Evolutionary conservation across 1,284 basidiomycete species (phyloP).

Genomic region (Leccinum pallidistipes): DNA sequence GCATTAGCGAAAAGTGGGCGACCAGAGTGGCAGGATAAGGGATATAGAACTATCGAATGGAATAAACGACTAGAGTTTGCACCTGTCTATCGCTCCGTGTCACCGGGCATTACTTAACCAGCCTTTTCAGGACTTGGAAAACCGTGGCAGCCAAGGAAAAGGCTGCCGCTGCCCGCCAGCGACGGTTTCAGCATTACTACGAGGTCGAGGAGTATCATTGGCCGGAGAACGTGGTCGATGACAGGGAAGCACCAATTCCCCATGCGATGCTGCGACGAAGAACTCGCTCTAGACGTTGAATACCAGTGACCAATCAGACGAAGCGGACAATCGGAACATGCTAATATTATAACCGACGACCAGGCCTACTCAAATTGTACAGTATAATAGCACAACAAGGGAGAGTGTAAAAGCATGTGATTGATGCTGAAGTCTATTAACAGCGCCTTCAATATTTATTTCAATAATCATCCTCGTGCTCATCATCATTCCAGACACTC

Average conservation of each 20-base stretch:
- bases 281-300: conserved; percentile 13
- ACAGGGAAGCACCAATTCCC: background rate
- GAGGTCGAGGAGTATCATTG: conserved; percentile 13
- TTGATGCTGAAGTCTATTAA: background rate
- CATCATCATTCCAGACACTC: conserved; percentile 27
- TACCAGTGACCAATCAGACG: conserved; percentile 4
- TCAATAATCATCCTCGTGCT: conserved; percentile 32
- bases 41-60: conserved; percentile 46
- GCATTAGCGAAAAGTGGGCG: conserved; percentile 40
- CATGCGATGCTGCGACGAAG: conserved; percentile 18
- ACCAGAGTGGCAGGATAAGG: conserved; percentile 46
- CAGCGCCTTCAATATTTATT: background rate
- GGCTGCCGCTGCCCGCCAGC: conserved; percentile 3
- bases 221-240: conserved; percentile 3
- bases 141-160: conserved; percentile 19
- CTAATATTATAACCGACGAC: background rate
- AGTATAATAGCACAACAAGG: background rate
- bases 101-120: background rate
- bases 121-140: conserved; percentile 31
- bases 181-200: conserved; percentile 16
- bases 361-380: conserved; percentile 3
- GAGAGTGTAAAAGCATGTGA: background rate
- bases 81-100: background rate
- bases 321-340: background rate
- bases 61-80: conserved; percentile 45